Evolutionary conservation across 208 protist species (phyloP).

Genomic region (Acanthamoeba lenticulata): DNA sequence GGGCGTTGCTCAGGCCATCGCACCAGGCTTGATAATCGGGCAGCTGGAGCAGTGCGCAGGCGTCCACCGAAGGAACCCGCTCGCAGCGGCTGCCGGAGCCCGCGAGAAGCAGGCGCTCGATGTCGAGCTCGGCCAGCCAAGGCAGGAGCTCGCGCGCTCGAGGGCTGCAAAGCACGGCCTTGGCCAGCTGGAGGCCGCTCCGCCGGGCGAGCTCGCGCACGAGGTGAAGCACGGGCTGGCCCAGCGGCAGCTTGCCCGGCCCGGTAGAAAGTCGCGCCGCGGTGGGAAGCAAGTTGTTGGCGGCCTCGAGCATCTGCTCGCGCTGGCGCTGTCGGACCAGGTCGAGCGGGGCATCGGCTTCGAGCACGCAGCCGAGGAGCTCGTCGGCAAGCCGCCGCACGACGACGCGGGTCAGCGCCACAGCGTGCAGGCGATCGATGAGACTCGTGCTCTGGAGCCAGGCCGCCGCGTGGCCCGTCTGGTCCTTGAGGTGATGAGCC

Average conservation of each 20-base stretch:
- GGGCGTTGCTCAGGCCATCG: background rate
- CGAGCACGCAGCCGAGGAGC: background rate
- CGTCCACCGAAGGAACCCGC: background rate
- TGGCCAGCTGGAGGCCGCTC: slow-evolving; percentile 2
- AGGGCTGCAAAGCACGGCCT: background rate
- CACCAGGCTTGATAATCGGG: background rate
- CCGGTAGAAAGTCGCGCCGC: background rate
- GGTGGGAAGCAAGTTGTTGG: background rate
- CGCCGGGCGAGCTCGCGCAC: background rate
- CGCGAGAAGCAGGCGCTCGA: background rate
- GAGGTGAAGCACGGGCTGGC: background rate
- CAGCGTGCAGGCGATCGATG: background rate
- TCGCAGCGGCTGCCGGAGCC: background rate
- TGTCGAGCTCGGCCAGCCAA: background rate
- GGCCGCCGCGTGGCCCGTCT: background rate
- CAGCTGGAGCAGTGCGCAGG: background rate
- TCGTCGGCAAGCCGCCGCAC: background rate
- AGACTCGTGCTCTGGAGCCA: background rate
- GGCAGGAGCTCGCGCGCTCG: background rate
- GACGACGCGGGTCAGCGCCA: background rate
- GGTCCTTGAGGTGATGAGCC: background rate
- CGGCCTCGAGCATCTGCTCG: background rate
- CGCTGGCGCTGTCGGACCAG: background rate
- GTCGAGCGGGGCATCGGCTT: background rate
- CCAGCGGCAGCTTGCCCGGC: background rate